These are phyloP conservation scores for Boletus sp. DNA, from an alignment of 768 basidiomycete genomes.

Conservation along the genomic window DNA sequence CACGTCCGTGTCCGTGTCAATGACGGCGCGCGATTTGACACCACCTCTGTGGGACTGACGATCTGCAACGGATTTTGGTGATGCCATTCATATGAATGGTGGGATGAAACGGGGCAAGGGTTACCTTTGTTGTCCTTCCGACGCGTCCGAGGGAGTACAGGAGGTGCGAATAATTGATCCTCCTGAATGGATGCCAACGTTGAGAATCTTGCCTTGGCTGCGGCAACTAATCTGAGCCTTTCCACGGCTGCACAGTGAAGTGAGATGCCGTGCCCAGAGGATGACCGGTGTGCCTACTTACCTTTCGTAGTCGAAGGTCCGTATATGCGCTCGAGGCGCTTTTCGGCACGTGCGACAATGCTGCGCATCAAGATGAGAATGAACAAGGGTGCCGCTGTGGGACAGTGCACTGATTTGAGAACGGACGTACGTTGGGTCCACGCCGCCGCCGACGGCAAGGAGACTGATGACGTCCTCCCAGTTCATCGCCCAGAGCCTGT, in stretches of 20 bases:
- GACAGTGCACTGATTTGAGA: background rate
- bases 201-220: conserved; percentile 16
- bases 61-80: background rate
- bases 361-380: conserved; percentile 8
- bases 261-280: background rate
- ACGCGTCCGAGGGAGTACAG: conserved; percentile 10
- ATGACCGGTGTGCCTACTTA: background rate
- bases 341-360: conserved; percentile 23
- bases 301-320: conserved; percentile 20
- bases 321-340: conserved; percentile 32
- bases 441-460: conserved; percentile 39
- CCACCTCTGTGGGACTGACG: background rate
- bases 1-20: conserved; percentile 8
- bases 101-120: background rate
- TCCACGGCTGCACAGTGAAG: conserved; percentile 10
- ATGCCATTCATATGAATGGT: background rate
- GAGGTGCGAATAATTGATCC: conserved; percentile 17
- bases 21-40: conserved; percentile 1
- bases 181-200: background rate
- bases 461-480: conserved; percentile 65
- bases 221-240: conserved; percentile 11
- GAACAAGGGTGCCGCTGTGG: background rate
- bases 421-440: conserved; percentile 27
- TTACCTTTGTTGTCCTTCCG: conserved; percentile 11
- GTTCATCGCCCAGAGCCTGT: conserved; percentile 55